Conservation (phyloP, 2,329 filamentous ascomycete species). For the Epichloe uncinata region DNA sequence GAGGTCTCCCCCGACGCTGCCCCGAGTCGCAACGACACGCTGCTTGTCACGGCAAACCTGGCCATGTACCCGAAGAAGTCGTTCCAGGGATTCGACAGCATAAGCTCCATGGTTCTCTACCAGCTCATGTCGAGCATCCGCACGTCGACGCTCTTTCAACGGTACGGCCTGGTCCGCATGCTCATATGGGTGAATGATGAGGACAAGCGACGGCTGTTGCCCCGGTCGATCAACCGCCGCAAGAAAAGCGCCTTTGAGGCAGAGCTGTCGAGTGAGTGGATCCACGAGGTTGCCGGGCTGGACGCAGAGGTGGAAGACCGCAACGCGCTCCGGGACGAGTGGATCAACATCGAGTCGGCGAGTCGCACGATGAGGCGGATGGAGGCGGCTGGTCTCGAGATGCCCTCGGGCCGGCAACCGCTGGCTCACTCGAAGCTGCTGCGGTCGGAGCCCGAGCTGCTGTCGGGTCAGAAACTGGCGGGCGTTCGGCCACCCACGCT, state of each 20-base stretch:
- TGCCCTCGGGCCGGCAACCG: constrained; percentile 32
- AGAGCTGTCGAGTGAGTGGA: constrained; percentile 46
- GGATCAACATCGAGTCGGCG: constrained; percentile 34
- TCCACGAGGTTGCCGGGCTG: constrained; percentile 42
- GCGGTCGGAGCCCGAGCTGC: constrained; percentile 10
- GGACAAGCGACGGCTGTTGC: constrained; percentile 46
- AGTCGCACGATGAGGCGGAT: constrained; percentile 31
- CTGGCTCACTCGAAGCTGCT: constrained; percentile 14
- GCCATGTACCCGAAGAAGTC: constrained; percentile 36
- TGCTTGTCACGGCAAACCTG: constrained; percentile 62
- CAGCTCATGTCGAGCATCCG: constrained; percentile 49
- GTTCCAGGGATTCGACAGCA: constrained; percentile 40
- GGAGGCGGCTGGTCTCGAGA: constrained; percentile 25
- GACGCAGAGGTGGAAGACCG: constrained; percentile 19
- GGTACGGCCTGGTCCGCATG: constrained; percentile 67
- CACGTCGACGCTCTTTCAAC: constrained; percentile 49
- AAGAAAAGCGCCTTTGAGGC: constrained; percentile 43
- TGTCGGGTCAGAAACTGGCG: constrained; percentile 15
- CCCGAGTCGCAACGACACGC: constrained; percentile 50
- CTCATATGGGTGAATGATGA: constrained; percentile 56
- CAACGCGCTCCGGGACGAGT: constrained; percentile 28
- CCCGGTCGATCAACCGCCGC: constrained; percentile 42
- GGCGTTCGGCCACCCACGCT: constrained; percentile 16
- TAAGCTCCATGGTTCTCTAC: constrained; percentile 44
- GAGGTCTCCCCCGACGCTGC: constrained; percentile 23